Evolutionary conservation across 2,329 filamentous ascomycete genomes (phyloP).

Genomic region (Cadophora sp.): DNA sequence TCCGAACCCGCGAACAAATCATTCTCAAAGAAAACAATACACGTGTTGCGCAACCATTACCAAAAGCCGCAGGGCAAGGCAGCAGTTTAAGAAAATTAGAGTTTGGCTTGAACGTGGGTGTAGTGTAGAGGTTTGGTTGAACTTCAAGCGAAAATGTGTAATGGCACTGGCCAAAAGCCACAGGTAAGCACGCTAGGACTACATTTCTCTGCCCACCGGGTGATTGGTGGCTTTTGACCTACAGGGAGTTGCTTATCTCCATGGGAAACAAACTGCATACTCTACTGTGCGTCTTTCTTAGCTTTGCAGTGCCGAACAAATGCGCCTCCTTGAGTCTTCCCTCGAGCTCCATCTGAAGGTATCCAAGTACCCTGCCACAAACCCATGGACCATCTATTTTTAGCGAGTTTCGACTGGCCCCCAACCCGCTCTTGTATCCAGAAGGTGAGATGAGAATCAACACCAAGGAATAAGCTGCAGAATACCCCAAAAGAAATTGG

Average conservation of each 20-base stretch:
- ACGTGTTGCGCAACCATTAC: slow-evolving; percentile 1
- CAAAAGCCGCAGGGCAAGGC: neutral
- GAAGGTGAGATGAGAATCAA: neutral
- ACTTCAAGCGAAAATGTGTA: neutral
- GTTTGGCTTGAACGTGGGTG: neutral
- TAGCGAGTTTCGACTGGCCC: neutral
- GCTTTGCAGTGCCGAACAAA: neutral
- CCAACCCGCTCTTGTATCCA: neutral
- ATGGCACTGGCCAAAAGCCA: neutral
- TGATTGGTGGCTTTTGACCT: neutral
- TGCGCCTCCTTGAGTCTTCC: neutral
- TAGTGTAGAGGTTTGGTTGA: neutral
- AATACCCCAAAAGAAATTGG: neutral
- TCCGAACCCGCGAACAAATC: neutral
- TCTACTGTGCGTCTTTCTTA: neutral
- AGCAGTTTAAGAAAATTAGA: neutral
- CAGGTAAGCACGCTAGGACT: neutral
- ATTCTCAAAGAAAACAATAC: neutral
- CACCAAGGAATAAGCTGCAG: neutral
- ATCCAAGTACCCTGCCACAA: neutral
- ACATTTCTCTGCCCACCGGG: neutral
- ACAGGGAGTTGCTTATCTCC: neutral
- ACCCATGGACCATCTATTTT: slow-evolving; percentile 6
- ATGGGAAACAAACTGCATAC: neutral
- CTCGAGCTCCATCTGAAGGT: neutral